Base-by-base conservation (phyloP, 1,284 basidiomycete genomes). In the Pyrrhoderma lamaoense region DNA sequence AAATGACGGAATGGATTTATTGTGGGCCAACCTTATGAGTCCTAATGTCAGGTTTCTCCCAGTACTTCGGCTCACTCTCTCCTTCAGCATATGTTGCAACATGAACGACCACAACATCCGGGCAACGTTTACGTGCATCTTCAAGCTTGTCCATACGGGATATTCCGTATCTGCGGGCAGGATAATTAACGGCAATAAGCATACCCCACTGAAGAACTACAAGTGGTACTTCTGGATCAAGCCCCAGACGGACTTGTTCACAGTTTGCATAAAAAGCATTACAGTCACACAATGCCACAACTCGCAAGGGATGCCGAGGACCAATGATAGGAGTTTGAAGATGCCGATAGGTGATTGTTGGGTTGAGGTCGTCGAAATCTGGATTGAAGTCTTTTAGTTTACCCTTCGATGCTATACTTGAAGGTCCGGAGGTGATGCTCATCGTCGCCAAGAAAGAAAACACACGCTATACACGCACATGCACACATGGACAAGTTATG, bases 41-140 rank as follows among this genome's bases (percentile, higher is more conserved):
- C 53, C 77, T 75, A 1, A 87, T 85, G 63, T 93, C 84, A 3
- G 93, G 82, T 52, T 89, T 74, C 34, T 91, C 80, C 83, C 88
- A 90, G 65, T 99, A 97, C 0, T 85, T 85, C 9, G 95, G 89
- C 64, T 93, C 85, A 44, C 70, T 72, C 55, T 93, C 91, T 2
- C 93, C 94, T 59, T 94, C 90, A 64, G 82, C 86, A 67, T 89
- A 97, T 5, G 95, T 98, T 22, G 94, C 92, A 39, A 97, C 93
- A 69, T 99, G 95, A 13, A 96, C 86, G 4, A 91, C 81, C 38
- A 82, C 72, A 3, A 99, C 70, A 45, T 90, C 70, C 0, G 94
- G 93, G 65, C 94, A 99, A 56, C 82, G 79, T 65, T 88, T 85
- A 66, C 83, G 79, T 4, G 93, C 89, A 46, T 93, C 88, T 56